These are phyloP conservation scores for Dactylellina sp. DNA, from an alignment of 2,329 filamentous ascomycete genomes.

Conservation along the genomic window DNA sequence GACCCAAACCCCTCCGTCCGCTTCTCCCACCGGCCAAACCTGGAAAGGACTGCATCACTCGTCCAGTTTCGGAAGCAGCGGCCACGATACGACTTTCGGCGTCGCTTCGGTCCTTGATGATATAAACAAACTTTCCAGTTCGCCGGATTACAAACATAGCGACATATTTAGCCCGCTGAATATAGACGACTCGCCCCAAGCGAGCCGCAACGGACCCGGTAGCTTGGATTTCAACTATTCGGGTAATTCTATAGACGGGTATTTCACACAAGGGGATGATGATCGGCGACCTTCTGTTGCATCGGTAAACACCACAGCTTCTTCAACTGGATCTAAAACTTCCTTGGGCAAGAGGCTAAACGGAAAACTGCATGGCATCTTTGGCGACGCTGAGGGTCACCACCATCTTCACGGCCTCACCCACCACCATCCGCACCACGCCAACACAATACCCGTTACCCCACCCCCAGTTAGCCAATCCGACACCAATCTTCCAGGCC, in stretches of 20 bases:
- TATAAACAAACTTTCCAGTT: conserved; percentile 41
- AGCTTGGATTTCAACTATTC: conserved; percentile 46
- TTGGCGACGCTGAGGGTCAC: conserved; percentile 85
- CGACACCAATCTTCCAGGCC: conserved; percentile 61
- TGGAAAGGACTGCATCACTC: conserved; percentile 49
- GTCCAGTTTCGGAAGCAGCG: conserved; percentile 47
- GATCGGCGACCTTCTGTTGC: conserved; percentile 87
- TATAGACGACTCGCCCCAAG: conserved; percentile 49
- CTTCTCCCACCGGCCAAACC: conserved; percentile 50
- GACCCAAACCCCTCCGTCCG: conserved; percentile 53
- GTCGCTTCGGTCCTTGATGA: conserved; percentile 52
- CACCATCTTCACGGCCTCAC: conserved; percentile 63
- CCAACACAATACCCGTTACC: conserved; percentile 77
- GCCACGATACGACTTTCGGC: conserved; percentile 38
- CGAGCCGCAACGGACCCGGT: conserved; percentile 28
- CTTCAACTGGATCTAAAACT: conserved; percentile 83
- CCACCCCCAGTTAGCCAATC: conserved; percentile 64
- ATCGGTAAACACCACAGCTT: conserved; percentile 84
- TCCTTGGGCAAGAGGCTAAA: conserved; percentile 75
- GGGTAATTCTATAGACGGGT: conserved; percentile 57
- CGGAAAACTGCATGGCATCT: conserved; percentile 89
- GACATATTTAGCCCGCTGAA: conserved; percentile 45
- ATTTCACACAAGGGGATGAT: conserved; percentile 70
- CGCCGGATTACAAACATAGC: conserved; percentile 47
- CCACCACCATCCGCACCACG: conserved; percentile 81